Percentiles rank a stretch among this genome's conserved stretches.
These are phyloP conservation scores for Lepidium sativum DNA, from an alignment of 345 rosid species.

Conservation along the genomic window DNA sequence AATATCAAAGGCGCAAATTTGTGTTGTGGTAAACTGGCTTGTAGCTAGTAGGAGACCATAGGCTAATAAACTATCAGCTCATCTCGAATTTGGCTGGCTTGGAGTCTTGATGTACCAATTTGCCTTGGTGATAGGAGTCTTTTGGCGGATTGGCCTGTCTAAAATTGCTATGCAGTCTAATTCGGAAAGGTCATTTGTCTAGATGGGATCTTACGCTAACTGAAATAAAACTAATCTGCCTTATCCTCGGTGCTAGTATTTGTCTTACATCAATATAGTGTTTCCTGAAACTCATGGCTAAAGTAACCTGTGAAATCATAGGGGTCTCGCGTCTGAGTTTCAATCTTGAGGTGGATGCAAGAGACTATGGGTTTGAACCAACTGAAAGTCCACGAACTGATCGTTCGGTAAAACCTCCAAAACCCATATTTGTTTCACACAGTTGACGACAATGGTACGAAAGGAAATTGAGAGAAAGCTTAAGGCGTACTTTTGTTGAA, in stretches of 20 bases:
- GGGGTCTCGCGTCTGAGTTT: constrained; percentile 77
- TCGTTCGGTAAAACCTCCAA: constrained; percentile 57
- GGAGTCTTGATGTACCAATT: background rate
- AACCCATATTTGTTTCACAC: background rate
- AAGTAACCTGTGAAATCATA: constrained; percentile 23
- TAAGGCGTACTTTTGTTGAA: background rate
- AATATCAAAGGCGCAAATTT: background rate
- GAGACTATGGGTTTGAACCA: constrained; percentile 80
- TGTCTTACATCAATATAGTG: background rate
- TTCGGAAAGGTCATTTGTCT: background rate
- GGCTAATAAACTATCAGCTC: background rate
- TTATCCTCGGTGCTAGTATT: background rate
- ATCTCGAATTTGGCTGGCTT: background rate
- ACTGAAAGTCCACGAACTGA: constrained; percentile 86
- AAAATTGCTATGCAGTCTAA: background rate
- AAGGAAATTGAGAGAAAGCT: background rate
- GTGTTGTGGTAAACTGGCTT: background rate
- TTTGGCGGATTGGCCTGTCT: background rate
- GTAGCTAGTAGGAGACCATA: background rate
- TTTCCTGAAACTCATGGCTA: background rate
- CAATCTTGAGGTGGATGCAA: constrained; percentile 75
- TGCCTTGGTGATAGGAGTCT: background rate
- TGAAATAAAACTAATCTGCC: background rate
- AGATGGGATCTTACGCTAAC: background rate
- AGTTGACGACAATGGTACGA: background rate